phyloP scores from a whole-genome alignment of 2,329 filamentous ascomycete genomes.

The Dendryphion nanum region DNA sequence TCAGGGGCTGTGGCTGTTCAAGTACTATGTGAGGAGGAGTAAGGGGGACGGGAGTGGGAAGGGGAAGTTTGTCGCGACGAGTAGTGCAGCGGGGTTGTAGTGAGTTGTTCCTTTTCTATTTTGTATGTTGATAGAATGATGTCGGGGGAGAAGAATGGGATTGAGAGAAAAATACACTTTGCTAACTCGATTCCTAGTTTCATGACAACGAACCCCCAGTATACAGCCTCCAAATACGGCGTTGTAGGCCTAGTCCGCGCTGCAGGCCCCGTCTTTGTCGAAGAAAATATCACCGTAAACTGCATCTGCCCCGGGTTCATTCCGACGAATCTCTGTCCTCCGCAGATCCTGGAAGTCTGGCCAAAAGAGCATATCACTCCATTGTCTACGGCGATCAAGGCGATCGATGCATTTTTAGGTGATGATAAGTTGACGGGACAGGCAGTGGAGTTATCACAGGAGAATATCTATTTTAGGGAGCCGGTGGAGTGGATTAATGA shows the following conservation, averaged over 20 bases:
- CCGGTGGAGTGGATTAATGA: slow-evolving; percentile 40
- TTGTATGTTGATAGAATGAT: not conserved
- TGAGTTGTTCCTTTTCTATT: slow-evolving; percentile 13
- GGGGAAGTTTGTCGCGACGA: slow-evolving; percentile 42
- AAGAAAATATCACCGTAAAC: slow-evolving; percentile 40
- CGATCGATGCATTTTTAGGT: slow-evolving; percentile 38
- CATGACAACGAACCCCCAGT: slow-evolving; percentile 40
- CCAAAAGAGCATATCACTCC: slow-evolving; percentile 42
- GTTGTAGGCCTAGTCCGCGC: slow-evolving; percentile 41
- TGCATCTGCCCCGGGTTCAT: slow-evolving; percentile 43
- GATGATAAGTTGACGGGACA: slow-evolving; percentile 39
- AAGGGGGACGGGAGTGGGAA: slow-evolving; percentile 32
- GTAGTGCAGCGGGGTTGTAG: slow-evolving; percentile 38
- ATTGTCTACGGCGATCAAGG: slow-evolving; percentile 39
- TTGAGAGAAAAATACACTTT: too few species aligned
- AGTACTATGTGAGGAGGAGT: slow-evolving; percentile 43
- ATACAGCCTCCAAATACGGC: slow-evolving; percentile 44
- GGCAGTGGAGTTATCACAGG: slow-evolving; percentile 41
- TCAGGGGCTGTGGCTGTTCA: slow-evolving; percentile 44
- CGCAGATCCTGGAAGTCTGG: slow-evolving; percentile 37
- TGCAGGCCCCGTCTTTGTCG: slow-evolving; percentile 32
- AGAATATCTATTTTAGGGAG: slow-evolving; percentile 42
- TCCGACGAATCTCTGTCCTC: slow-evolving; percentile 39
- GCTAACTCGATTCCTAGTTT: slow-evolving; percentile 8
- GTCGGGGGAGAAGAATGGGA: too few species aligned